These are phyloP conservation scores for Exophiala mesophila DNA, from an alignment of 2,329 filamentous ascomycete genomes.

Conservation along the genomic window DNA sequence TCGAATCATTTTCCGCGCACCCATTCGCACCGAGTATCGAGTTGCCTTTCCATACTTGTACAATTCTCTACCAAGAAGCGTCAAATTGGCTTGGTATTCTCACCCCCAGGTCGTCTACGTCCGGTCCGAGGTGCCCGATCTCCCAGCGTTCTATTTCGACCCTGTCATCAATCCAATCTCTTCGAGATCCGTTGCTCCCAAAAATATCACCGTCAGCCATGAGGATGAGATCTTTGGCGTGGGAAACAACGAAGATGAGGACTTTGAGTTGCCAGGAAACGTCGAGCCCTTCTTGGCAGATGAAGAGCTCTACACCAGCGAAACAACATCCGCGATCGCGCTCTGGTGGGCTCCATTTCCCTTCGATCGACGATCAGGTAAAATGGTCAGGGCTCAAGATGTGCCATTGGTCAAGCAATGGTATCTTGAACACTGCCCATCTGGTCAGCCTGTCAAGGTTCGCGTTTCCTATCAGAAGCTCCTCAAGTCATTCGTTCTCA, in stretches of 20 bases:
- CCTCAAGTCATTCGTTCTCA: conserved; percentile 90
- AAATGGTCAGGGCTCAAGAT: conserved; percentile 95
- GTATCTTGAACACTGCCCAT: conserved; percentile 93
- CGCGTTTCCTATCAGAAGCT: conserved; percentile 98
- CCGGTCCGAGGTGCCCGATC: conserved; percentile 75
- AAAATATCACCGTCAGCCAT: conserved; percentile 85
- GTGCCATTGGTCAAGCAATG: conserved; percentile 96
- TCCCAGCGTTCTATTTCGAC: conserved; percentile 97
- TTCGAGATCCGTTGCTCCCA: conserved; percentile 85
- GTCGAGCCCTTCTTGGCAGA: conserved; percentile 85
- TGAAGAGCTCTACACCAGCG: conserved; percentile 80
- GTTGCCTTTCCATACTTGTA: conserved; percentile 94
- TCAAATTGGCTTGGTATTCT: conserved; percentile 89
- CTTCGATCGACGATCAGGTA: conserved; percentile 87
- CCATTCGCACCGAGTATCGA: conserved; percentile 90
- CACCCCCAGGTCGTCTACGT: conserved; percentile 90
- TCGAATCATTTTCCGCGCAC: conserved; percentile 94
- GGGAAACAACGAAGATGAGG: conserved; percentile 76
- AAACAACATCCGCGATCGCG: conserved; percentile 85
- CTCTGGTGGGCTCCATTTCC: conserved; percentile 98
- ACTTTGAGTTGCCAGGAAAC: conserved; percentile 74
- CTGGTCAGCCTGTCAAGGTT: conserved; percentile 90
- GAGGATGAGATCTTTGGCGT: conserved; percentile 89
- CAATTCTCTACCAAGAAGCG: conserved; percentile 91
- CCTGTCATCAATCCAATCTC: conserved; percentile 98